These are phyloP conservation scores for Populus hybrid DNA, from an alignment of 441 rosid genomes.

Conservation along the genomic window DNA sequence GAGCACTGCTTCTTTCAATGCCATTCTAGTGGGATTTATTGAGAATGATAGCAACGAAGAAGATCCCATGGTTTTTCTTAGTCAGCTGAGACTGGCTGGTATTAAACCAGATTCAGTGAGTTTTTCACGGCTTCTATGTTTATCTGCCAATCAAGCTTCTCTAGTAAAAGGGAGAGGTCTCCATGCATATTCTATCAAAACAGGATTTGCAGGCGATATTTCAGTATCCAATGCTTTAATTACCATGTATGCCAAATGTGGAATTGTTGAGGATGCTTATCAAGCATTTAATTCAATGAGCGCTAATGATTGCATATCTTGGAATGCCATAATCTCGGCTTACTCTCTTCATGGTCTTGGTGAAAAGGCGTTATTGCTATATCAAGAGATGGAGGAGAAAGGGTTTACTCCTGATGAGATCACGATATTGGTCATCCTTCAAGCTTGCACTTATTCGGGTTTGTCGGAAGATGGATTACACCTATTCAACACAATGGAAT, in stretches of 20 bases:
- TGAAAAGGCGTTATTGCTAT: slow-evolving; percentile 41
- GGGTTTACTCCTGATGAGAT: slow-evolving; percentile 49
- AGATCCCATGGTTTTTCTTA: slow-evolving; percentile 25
- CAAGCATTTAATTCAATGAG: slow-evolving; percentile 41
- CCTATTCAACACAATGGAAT: slow-evolving; percentile 46
- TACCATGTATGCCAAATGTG: slow-evolving; percentile 74
- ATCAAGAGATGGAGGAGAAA: slow-evolving; percentile 42
- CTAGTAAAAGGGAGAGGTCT: slow-evolving; percentile 25
- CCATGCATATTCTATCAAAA: slow-evolving; percentile 42
- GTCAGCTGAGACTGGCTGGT: slow-evolving; percentile 33
- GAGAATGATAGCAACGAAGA: slow-evolving; percentile 18
- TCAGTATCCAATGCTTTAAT: slow-evolving; percentile 47
- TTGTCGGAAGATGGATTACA: slow-evolving; percentile 42
- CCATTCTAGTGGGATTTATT: slow-evolving; percentile 28
- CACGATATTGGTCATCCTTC: slow-evolving; percentile 57
- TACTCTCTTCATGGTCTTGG: slow-evolving; percentile 57
- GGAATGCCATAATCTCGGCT: slow-evolving; percentile 69
- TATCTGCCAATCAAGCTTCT: slow-evolving; percentile 28
- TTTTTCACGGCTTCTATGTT: slow-evolving; percentile 29
- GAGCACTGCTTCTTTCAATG: slow-evolving; percentile 26
- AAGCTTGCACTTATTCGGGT: slow-evolving; percentile 66
- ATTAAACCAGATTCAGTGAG: slow-evolving; percentile 26
- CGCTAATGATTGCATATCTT: slow-evolving; percentile 42
- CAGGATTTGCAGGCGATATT: slow-evolving; percentile 32
- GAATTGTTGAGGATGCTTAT: slow-evolving; percentile 46